Percentiles rank a stretch among this genome's conserved stretches.
Evolutionary conservation across 495 filamentous ascomycete species (phyloP).

Genomic region (Thozetella sp.): DNA sequence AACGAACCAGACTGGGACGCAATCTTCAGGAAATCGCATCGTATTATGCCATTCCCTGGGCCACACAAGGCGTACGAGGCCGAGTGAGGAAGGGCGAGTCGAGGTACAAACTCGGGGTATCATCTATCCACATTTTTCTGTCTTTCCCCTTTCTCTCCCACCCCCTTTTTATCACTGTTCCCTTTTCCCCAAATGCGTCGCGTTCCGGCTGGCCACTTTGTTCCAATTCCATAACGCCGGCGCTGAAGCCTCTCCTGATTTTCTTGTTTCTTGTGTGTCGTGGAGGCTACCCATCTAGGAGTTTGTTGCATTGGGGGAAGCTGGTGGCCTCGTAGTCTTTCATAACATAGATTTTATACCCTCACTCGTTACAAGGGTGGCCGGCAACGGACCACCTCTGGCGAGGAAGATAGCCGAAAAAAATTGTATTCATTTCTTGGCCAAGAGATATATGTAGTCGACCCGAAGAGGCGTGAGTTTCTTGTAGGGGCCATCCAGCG

Average conservation of each 20-base stretch:
- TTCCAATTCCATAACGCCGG: background rate
- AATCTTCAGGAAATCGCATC: slow-evolving; percentile 75
- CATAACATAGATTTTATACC: background rate
- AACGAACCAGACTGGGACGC: slow-evolving; percentile 83
- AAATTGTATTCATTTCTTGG: slow-evolving; percentile 72
- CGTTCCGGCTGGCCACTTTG: background rate
- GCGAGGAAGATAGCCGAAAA: too few species aligned
- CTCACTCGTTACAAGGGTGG: background rate
- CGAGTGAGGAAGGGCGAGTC: background rate
- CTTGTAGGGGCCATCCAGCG: slow-evolving; percentile 92
- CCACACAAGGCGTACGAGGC: slow-evolving; percentile 42
- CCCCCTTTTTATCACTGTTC: background rate
- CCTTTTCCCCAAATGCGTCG: background rate
- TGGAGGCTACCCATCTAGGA: background rate
- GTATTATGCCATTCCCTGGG: slow-evolving; percentile 79
- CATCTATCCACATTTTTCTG: background rate
- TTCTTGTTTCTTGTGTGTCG: background rate
- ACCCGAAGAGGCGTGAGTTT: slow-evolving; percentile 88
- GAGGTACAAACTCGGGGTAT: background rate
- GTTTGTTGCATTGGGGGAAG: background rate
- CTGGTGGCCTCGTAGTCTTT: background rate
- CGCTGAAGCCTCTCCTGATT: background rate
- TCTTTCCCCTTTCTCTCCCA: background rate
- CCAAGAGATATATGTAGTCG: slow-evolving; percentile 89
- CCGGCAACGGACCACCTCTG: background rate